Base-by-base conservation (phyloP, 2,329 filamentous ascomycete species). In the Calonectria naviculata region DNA sequence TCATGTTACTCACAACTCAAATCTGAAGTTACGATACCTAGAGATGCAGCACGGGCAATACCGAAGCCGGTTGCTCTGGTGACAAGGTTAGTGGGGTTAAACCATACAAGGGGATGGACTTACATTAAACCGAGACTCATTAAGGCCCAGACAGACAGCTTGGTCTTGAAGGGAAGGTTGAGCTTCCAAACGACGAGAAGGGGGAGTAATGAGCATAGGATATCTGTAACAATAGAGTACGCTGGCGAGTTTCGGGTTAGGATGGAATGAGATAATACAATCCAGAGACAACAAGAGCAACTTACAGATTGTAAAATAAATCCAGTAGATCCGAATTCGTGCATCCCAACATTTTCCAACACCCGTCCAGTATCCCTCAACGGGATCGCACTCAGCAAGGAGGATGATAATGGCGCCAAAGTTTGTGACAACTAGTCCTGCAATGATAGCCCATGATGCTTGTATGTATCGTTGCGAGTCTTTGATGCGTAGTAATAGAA, bases 401-500 rank as follows among this genome's bases (percentile, higher is more conserved):
- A 83, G 67, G 21, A 83, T 81, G 38, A 83, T 68, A 24, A 83
- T 78, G 36, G 76, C 76, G 5, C 76, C 78, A 5, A 78, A 74
- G 58, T 82, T 83, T 19, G 81, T 83, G 21, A 80, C 10, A 34
- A 81, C 64, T 19, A 83, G 62, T 0, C 81, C 81, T 0, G 75
- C 69, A 74, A 83, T 82, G n/a, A 81, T 72, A 2, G 34, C 68
- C 71, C 78, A 84, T 1, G 85, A 73, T 7, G 80, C 75, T 10
- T 74, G 79, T 62, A 74, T 80, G 15, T 84, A 72, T 44, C 62
- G 56, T 60, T 58, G 78, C 3, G 81, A 81, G 49, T 83, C 77
- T 70, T 85, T 84, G 75, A 86, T 85, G 17, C 84, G 81, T 5
- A 86, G 73, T 1, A 86, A 74, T 10, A 86, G 75, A 15, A 86